phyloP scores from a whole-genome alignment of 208 protist genomes.

The Leishmania martiniquensis region DNA sequence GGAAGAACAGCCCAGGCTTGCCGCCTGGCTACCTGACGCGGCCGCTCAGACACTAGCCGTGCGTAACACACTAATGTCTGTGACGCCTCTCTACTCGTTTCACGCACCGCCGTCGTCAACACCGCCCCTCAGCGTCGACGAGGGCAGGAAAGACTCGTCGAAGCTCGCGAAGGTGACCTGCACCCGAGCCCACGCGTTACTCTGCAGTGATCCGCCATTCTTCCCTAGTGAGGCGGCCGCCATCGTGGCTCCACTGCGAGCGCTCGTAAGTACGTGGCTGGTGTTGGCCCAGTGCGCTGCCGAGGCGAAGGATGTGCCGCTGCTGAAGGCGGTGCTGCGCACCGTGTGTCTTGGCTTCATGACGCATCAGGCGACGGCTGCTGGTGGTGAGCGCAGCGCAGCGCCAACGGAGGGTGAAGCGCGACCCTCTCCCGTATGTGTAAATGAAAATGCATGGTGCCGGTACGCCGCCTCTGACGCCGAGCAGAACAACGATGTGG shows the following conservation, averaged over 20 bases:
- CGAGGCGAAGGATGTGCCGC: conserved; percentile 51
- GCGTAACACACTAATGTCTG: conserved; percentile 32
- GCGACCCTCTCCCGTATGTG: not conserved
- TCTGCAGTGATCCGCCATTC: conserved; percentile 13
- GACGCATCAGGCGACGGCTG: not conserved
- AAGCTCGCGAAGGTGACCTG: conserved; percentile 4
- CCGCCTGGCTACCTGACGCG: conserved; percentile 19
- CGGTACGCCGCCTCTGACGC: not conserved
- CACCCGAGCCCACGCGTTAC: conserved; percentile 2
- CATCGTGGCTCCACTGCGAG: conserved; percentile 35
- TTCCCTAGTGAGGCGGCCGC: conserved; percentile 17
- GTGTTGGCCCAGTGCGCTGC: conserved; percentile 53
- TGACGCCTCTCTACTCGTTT: conserved; percentile 39
- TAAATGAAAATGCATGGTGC: conserved; percentile 34
- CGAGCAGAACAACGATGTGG: not conserved
- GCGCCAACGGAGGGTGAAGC: not conserved
- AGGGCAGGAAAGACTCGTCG: not conserved
- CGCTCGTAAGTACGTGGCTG: conserved; percentile 42
- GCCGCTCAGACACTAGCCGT: conserved; percentile 23
- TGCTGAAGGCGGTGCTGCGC: conserved; percentile 47
- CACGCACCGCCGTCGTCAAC: not conserved
- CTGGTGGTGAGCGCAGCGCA: not conserved
- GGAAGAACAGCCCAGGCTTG: not conserved
- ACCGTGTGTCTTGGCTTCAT: conserved; percentile 56
- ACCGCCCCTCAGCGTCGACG: not conserved